Evolutionary conservation across 495 filamentous ascomycete genomes (phyloP).

Genomic region (Penicillium arizonense): DNA sequence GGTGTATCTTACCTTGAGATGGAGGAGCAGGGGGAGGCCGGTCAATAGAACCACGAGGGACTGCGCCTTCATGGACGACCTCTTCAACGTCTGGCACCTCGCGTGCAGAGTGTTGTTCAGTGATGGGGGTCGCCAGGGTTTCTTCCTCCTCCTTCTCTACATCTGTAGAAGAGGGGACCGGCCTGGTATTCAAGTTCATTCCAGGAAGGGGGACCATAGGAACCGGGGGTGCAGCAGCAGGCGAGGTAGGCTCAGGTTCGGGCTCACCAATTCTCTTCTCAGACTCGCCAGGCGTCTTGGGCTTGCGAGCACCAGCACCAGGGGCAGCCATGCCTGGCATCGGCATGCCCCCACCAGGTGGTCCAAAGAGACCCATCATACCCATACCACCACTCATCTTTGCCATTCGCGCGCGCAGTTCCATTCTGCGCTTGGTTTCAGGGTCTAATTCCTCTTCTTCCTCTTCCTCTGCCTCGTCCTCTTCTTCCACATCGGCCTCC

Average conservation of each 20-base stretch:
- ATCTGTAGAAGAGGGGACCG: constrained; percentile 31
- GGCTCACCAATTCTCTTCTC: constrained; percentile 61
- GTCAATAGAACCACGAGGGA: constrained; percentile 45
- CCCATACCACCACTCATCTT: constrained; percentile 99
- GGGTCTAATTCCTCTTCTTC: constrained; percentile 92
- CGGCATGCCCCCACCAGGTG: constrained; percentile 63
- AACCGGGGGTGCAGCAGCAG: constrained; percentile 62
- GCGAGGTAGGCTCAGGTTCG: constrained; percentile 53
- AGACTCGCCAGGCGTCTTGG: constrained; percentile 56
- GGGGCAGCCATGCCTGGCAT: constrained; percentile 48
- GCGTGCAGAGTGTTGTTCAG: constrained; percentile 45
- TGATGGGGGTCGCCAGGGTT: constrained; percentile 31
- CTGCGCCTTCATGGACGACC: constrained; percentile 40
- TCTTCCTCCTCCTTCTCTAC: constrained; percentile 47
- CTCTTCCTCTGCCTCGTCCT: constrained; percentile 73
- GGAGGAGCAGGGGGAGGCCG: constrained; percentile 41
- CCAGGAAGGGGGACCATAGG: constrained; percentile 76
- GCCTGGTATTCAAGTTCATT: constrained; percentile 51
- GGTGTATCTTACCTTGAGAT: constrained; percentile 49
- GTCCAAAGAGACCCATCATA: constrained; percentile 91
- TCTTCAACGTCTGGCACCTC: constrained; percentile 66
- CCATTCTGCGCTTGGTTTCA: constrained; percentile 81
- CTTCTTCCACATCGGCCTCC: constrained; percentile 51
- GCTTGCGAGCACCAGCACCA: constrained; percentile 41
- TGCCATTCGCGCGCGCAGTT: constrained; percentile 90